Evolutionary conservation across 768 basidiomycete species (phyloP), one percentile per base, ranked within the genome.

Genomic region (Pleurotus platypus): DNA sequence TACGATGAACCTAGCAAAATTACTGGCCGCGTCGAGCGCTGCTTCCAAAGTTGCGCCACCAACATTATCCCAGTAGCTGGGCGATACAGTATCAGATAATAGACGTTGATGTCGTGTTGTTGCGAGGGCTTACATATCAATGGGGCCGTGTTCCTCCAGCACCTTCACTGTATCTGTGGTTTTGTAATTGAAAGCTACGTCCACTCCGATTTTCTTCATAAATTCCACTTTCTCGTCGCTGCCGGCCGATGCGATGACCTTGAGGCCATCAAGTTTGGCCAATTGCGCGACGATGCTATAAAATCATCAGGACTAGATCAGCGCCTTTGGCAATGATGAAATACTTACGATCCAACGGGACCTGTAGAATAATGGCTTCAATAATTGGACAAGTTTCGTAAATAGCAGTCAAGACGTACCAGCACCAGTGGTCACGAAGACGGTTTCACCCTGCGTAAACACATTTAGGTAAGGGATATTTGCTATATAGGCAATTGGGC

Each of bases 141-240:
- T 75, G 0, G 79, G 81, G 2, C 84, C 83, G 56, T 85, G 71
- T 59, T 74, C 72, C 57, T 64, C 57, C 24, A 89, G 70, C 5
- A 81, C 66, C 6, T 80, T 76, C 2, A 62, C 63, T 0, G 79
- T 77, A 49, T 72, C 69, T 1, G 69, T 65, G 0, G 72, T 83
- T 72, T 87, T 85, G 69, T 85, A 87, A 69, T 87, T 85, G 72
- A 86, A 85, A 0, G 72, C 77, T n/a, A 82, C 72, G 58, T 87
- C 84, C 0, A 78, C 78, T 1, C 84, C 85, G 4, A 85, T 60
- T 6, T 73, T 72, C 49, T 71, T 72, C 64, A 86, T 62, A 58
- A 75, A 85, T 7, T 69, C 68, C 4, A 87, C 80, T 69, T 89
- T 87, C 38, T 81, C 78, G 35, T 85, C 82, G 0, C 78, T 76